phyloP scores from a whole-genome alignment of 2,329 filamentous ascomycete species.

The Beauveria australis region DNA sequence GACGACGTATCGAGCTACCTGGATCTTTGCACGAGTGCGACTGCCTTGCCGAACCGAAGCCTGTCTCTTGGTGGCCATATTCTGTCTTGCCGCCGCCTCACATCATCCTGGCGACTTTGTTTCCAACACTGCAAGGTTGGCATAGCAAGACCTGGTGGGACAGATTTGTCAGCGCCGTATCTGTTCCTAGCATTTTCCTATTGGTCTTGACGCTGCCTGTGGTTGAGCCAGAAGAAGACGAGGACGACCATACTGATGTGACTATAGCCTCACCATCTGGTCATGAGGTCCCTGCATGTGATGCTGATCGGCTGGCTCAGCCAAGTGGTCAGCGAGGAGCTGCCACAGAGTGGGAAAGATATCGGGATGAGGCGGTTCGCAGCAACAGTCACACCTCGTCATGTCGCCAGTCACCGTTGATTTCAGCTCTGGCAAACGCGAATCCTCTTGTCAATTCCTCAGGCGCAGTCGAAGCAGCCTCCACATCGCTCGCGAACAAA shows the following conservation, averaged over 20 bases:
- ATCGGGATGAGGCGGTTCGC: constrained; percentile 32
- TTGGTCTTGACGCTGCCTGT: constrained; percentile 87
- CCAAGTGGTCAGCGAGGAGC: background rate
- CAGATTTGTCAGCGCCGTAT: constrained; percentile 70
- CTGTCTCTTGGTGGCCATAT: constrained; percentile 75
- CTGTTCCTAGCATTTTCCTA: constrained; percentile 83
- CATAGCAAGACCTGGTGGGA: constrained; percentile 75
- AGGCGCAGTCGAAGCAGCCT: background rate
- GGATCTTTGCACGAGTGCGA: constrained; percentile 31
- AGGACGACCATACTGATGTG: constrained; percentile 23
- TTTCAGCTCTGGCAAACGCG: constrained; percentile 17
- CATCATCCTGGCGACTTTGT: constrained; percentile 64
- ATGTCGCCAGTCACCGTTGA: constrained; percentile 12
- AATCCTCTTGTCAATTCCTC: constrained; percentile 12
- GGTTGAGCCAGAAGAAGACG: constrained; percentile 61
- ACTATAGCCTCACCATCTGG: constrained; percentile 1
- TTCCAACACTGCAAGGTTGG: constrained; percentile 83
- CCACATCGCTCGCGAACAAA: constrained; percentile 12
- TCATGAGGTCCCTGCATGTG: background rate
- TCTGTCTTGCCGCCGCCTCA: constrained; percentile 62
- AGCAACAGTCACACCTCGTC: constrained; percentile 17
- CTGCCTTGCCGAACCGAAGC: constrained; percentile 31
- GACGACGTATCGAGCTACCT: constrained; percentile 40
- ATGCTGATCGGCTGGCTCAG: background rate
- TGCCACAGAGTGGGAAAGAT: constrained; percentile 53